These are phyloP conservation scores for Skeletonema tropicum DNA, from an alignment of 108 stramenopile genomes.

Conservation along the genomic window DNA sequence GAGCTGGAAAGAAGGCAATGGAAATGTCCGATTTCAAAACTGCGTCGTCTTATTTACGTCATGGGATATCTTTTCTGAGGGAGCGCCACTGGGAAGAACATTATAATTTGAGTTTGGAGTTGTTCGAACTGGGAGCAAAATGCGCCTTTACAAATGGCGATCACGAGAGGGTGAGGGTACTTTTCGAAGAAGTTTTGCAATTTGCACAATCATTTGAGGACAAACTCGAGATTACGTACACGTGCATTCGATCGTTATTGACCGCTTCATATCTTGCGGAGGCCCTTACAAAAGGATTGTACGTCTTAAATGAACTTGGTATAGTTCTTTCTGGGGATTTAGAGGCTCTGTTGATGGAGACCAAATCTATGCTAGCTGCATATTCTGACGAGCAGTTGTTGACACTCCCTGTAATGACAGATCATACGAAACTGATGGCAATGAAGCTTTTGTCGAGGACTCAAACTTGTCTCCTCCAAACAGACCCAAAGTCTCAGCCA, in stretches of 20 bases:
- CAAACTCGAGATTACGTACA: not conserved
- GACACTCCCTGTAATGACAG: not conserved
- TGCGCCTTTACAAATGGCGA: conserved; percentile 3
- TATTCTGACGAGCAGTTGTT: not conserved
- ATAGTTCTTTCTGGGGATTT: not conserved
- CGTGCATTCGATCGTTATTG: not conserved
- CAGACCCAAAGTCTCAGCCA: not conserved
- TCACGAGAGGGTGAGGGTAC: not conserved
- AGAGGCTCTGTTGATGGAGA: not conserved
- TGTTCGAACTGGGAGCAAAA: not conserved
- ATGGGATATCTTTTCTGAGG: not conserved
- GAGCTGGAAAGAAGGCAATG: not conserved
- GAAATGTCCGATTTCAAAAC: not conserved
- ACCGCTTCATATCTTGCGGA: not conserved
- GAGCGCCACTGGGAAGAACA: not conserved
- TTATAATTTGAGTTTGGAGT: not conserved
- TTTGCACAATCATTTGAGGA: conserved; percentile 15
- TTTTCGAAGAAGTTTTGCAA: conserved; percentile 2
- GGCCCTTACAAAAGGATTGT: not conserved
- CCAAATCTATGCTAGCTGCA: not conserved
- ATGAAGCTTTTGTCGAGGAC: not conserved
- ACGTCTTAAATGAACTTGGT: not conserved
- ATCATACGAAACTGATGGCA: not conserved
- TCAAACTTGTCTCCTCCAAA: not conserved
- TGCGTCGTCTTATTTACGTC: not conserved